phyloP scores from a whole-genome alignment of 768 basidiomycete species.

The Naganishia kalamii region DNA sequence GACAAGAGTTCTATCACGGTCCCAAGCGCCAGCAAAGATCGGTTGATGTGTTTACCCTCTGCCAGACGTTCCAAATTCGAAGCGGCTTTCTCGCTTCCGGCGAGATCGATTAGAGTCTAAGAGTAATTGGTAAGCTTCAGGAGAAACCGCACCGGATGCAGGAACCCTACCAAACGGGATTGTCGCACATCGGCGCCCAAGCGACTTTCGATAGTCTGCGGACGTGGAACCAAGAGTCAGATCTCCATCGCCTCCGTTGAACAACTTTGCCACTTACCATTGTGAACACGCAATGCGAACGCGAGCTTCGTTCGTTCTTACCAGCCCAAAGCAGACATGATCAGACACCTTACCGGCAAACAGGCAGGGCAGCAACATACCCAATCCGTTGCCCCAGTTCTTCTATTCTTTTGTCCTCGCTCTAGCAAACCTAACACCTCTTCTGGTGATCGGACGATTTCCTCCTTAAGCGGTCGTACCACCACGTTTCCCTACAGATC shows the following conservation, averaged over 20 bases:
- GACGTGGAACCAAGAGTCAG: not conserved
- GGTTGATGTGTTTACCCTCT: conserved; percentile 47
- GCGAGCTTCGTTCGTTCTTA: conserved; percentile 43
- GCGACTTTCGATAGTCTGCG: conserved; percentile 26
- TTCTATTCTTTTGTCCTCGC: conserved; percentile 47
- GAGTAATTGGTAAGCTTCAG: not conserved
- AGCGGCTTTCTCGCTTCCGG: conserved; percentile 47
- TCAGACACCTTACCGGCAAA: not conserved
- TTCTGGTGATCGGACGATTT: conserved; percentile 66
- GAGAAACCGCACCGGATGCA: not conserved
- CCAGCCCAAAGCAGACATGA: conserved; percentile 16
- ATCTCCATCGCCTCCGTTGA: no score
- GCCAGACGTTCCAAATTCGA: conserved; percentile 43
- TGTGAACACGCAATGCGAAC: conserved; percentile 47
- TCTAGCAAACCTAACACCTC: conserved; percentile 71
- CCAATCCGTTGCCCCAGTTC: conserved; percentile 44
- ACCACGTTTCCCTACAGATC: conserved; percentile 39
- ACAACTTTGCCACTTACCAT: conserved; percentile 29
- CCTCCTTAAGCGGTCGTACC: conserved; percentile 54
- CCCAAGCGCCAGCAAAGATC: conserved; percentile 22
- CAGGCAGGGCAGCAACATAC: no score
- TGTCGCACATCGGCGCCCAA: conserved; percentile 41
- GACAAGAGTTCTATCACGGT: conserved; percentile 25
- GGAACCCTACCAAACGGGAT: conserved; percentile 35
- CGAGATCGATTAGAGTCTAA: conserved; percentile 40